Base-by-base conservation (phyloP, 78 protist species). In the Dictyostelium capitatum region DNA sequence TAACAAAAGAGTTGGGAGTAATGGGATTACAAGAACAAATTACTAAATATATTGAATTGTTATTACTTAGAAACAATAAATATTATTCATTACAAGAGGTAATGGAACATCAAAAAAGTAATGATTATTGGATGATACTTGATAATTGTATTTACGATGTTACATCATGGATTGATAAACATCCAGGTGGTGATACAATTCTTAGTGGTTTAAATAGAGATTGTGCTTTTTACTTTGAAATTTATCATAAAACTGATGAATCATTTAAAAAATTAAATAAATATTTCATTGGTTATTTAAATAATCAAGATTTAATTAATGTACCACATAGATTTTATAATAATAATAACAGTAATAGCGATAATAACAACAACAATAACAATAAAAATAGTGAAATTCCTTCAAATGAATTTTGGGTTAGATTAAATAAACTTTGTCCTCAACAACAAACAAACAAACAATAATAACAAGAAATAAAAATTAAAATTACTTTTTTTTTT, bases 161-260 rank as follows among this genome's bases (percentile, higher is more conserved):
- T 3, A 79, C 83, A 54, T 50, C 65, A 30, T 77, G 57, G 67
- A 77, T 77, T 28, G 82, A 77, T 43, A 50, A 50, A 37, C 83
- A 79, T 79, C 83, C 83, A 54, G 83, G 83, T 79, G 83, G 83
- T 54, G 47, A 54, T 56, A 23, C 72, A 28, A 79, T 79, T 17
- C 41, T 79, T 17, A 32, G 43, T 54, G 83, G 83, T 30, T 25
- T 56, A 20, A 23, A 23, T 56, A 79, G 47, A 37, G 83, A 79
- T 79, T 79, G 56, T 32, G 32, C 83, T 15, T 79, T 50, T 79
- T 79, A 79, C 32, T 79, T 79, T 41, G 83, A 79, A 37, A 79
- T 79, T 20, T 79, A 79, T 41, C 83, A 79, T 41, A 51, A 50
- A 51, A 54, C 65, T 17, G 72, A 79, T 79, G 48, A 17, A 17